These are phyloP conservation scores for Centaurea solstitialis DNA, from an alignment of 129 eudicot species.

Conservation along the genomic window DNA sequence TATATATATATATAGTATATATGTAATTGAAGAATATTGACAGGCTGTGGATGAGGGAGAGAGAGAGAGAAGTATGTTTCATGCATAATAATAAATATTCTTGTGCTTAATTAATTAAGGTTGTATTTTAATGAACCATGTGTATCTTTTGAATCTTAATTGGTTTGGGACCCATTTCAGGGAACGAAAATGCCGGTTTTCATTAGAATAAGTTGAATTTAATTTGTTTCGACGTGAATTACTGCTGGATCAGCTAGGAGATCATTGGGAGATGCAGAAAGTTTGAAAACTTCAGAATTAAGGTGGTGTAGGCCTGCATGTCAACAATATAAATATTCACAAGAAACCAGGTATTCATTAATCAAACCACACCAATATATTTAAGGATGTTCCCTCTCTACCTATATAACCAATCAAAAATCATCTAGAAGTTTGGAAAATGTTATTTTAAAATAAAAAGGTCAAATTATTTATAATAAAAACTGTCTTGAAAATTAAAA, in stretches of 20 bases:
- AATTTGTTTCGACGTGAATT: slow-evolving; percentile 23
- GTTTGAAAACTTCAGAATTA: neutral
- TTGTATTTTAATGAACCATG: slow-evolving; percentile 36
- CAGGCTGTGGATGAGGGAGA: slow-evolving; percentile 40
- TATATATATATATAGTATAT: too few relatives aligned
- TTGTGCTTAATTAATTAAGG: slow-evolving; percentile 7
- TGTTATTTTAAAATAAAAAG: too few relatives aligned
- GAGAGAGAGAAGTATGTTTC: slow-evolving; percentile 20
- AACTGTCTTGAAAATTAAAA: too few relatives aligned
- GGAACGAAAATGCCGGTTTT: slow-evolving; percentile 37
- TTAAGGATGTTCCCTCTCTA: too few relatives aligned
- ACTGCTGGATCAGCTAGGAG: slow-evolving; percentile 29
- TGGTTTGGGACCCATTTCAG: slow-evolving; percentile 19
- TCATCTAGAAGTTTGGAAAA: too few relatives aligned
- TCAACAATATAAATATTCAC: slow-evolving; percentile 38
- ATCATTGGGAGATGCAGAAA: slow-evolving; percentile 20
- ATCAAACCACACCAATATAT: slow-evolving; percentile 3
- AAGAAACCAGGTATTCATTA: slow-evolving; percentile 15
- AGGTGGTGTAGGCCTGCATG: slow-evolving; percentile 40
- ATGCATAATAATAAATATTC: slow-evolving; percentile 24
- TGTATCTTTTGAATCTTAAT: slow-evolving; percentile 28
- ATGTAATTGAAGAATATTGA: slow-evolving; percentile 35
- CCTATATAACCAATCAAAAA: too few relatives aligned
- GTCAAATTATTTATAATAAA: too few relatives aligned
- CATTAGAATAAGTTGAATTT: slow-evolving; percentile 12